Evolutionary conservation across 495 filamentous ascomycete species (phyloP).

Genomic region (Aspergillus coremiiformis): DNA sequence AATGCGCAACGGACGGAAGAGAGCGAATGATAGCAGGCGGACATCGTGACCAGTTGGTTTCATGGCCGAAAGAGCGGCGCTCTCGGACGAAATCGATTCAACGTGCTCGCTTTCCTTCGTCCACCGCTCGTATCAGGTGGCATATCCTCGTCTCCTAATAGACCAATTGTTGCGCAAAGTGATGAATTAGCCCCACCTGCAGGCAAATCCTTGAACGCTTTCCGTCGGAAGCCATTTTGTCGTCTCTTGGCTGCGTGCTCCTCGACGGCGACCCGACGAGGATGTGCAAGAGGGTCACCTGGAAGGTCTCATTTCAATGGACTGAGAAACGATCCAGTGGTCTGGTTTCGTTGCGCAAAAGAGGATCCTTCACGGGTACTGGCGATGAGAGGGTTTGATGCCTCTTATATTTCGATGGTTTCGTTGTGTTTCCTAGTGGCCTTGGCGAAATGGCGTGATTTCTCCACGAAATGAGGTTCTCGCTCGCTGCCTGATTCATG

Average conservation of each 20-base stretch:
- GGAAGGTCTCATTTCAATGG: not conserved
- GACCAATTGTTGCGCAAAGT: constrained; percentile 11
- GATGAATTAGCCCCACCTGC: constrained; percentile 12
- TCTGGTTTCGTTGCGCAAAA: not conserved
- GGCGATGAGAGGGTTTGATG: constrained; percentile 13
- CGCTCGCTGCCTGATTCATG: not conserved
- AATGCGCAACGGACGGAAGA: not conserved
- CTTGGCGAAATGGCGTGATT: constrained; percentile 43
- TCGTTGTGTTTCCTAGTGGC: constrained; percentile 14
- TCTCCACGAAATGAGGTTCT: constrained; percentile 9
- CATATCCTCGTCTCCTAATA: not conserved
- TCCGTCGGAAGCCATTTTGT: constrained; percentile 13
- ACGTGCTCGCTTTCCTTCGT: not conserved
- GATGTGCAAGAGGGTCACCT: not conserved
- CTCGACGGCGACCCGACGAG: not conserved
- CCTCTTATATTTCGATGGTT: constrained; percentile 25
- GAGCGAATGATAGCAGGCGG: constrained; percentile 8
- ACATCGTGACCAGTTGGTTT: too few species aligned
- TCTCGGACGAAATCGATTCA: constrained; percentile 21
- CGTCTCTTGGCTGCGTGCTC: not conserved
- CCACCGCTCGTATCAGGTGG: not conserved
- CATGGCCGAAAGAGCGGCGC: not conserved
- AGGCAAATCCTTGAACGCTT: constrained; percentile 11
- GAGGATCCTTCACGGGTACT: not conserved
- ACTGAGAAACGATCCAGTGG: not conserved